These are phyloP conservation scores for Candida pseudofarinosa DNA, from an alignment of 805 yeast genomes.

Conservation along the genomic window DNA sequence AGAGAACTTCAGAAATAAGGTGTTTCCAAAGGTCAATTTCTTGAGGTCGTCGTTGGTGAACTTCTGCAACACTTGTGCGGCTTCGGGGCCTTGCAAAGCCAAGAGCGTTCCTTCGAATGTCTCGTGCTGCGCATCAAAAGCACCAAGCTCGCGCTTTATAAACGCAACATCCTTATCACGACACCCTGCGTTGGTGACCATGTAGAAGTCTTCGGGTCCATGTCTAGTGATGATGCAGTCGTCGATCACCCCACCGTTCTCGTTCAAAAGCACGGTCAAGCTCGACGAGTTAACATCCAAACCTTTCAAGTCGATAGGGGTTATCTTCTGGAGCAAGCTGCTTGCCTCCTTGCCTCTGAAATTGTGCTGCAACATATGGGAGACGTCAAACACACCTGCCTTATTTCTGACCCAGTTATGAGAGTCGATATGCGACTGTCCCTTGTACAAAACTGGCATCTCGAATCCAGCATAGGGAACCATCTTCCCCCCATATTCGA, in stretches of 20 bases:
- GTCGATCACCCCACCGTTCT: slow-evolving; percentile 78
- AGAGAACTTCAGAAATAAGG: slow-evolving; percentile 44
- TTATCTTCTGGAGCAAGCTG: slow-evolving; percentile 66
- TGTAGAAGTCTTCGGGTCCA: slow-evolving; percentile 67
- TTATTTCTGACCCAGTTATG: slow-evolving; percentile 89
- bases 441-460: slow-evolving; percentile 88
- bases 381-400: slow-evolving; percentile 92
- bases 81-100: slow-evolving; percentile 91
- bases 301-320: slow-evolving; percentile 79
- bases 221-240: slow-evolving; percentile 92
- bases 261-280: slow-evolving; percentile 70
- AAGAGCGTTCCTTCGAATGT: slow-evolving; percentile 70
- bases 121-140: slow-evolving; percentile 35
- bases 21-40: slow-evolving; percentile 70
- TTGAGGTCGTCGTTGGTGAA: slow-evolving; percentile 57
- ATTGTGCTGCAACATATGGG: slow-evolving; percentile 94
- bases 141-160: slow-evolving; percentile 47
- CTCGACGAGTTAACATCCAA: slow-evolving; percentile 61
- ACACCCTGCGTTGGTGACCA: slow-evolving; percentile 96
- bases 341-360: slow-evolving; percentile 66
- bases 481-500: slow-evolving; percentile 78
- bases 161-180: slow-evolving; percentile 74
- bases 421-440: slow-evolving; percentile 86
- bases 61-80: slow-evolving; percentile 62
- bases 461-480: slow-evolving; percentile 95